Evolutionary conservation across 257 asterid genomes (phyloP).

Genomic region (Solanum sejunctum): DNA sequence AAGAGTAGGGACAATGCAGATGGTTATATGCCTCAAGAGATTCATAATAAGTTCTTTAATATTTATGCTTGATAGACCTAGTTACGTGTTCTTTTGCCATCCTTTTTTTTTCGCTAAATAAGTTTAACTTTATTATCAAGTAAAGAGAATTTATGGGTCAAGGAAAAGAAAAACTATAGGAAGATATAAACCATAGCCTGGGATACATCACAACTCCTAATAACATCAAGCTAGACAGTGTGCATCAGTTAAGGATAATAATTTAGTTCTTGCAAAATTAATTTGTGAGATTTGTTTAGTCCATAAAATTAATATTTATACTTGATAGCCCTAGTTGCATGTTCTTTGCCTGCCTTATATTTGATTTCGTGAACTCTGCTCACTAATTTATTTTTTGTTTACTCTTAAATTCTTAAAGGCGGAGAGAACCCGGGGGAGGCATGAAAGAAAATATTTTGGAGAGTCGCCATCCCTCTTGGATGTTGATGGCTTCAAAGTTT

Average conservation of each 20-base stretch:
- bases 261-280: background rate
- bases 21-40: background rate
- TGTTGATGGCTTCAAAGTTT: constrained; percentile 1
- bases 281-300: background rate
- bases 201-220: background rate
- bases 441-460: background rate
- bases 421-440: constrained; percentile 8
- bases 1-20: background rate
- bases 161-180: background rate
- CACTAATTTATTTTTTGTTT: background rate
- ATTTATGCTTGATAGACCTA: background rate
- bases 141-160: background rate
- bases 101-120: background rate
- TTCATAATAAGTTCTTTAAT: background rate
- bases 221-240: background rate
- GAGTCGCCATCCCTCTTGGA: background rate
- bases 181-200: background rate
- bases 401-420: constrained; percentile 11
- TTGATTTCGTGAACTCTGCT: background rate
- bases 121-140: background rate
- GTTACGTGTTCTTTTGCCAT: background rate
- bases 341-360: background rate
- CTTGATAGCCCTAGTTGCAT: background rate
- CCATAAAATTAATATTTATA: background rate
- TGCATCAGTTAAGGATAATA: background rate